Conservation (phyloP, 164 flowering plant genomes). For the Protea cynaroides region DNA sequence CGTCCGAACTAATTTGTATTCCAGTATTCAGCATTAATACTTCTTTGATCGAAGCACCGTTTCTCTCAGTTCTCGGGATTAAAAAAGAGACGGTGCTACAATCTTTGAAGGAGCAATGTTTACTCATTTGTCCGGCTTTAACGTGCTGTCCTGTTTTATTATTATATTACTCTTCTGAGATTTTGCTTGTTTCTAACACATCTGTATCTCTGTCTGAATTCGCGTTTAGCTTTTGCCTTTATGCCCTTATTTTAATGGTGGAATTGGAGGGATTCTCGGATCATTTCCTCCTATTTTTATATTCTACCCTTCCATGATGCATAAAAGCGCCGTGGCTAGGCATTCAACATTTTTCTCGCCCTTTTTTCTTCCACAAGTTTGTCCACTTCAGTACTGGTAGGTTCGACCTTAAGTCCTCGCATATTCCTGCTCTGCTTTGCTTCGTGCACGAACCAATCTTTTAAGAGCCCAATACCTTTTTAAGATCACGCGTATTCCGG, state of each 20-base stretch:
- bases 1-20: too few relatives aligned
- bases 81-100: too few relatives aligned
- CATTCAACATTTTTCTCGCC: background rate
- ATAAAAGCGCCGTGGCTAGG: background rate
- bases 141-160: too few relatives aligned
- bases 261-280: constrained; percentile 10
- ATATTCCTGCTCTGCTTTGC: background rate
- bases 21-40: too few relatives aligned
- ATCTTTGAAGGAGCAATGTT: too few relatives aligned
- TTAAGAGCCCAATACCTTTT: constrained; percentile 12
- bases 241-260: background rate
- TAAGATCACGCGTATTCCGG: background rate
- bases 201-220: background rate
- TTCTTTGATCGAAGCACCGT: too few relatives aligned
- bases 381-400: constrained; percentile 11
- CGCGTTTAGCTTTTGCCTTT: background rate
- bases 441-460: background rate
- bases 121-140: too few relatives aligned
- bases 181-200: background rate
- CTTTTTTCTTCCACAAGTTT: too few relatives aligned
- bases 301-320: background rate
- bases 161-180: background rate
- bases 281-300: background rate
- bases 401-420: background rate
- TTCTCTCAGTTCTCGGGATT: too few relatives aligned